A percentile compares a stretch with the other conserved stretches of the same genome.
Conservation (phyloP, 2,329 filamentous ascomycete species). For the Exserohilum rostratum region DNA sequence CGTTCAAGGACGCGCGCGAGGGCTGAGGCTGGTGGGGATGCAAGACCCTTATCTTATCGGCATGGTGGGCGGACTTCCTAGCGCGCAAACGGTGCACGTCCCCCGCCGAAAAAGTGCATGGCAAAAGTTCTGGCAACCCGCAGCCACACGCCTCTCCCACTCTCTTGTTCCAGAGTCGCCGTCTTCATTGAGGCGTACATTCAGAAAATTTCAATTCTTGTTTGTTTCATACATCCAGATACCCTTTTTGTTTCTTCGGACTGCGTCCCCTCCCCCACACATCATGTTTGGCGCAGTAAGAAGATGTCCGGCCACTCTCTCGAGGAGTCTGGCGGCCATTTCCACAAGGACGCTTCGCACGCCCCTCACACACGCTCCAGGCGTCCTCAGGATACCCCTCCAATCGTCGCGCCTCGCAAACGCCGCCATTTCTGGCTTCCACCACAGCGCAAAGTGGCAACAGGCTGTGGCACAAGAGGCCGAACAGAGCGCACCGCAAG, state of each 20-base stretch:
- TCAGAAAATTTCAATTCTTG: constrained; percentile 2
- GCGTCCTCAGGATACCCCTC: constrained; percentile 25
- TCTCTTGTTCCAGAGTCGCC: constrained; percentile 19
- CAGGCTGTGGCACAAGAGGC: constrained; percentile 37
- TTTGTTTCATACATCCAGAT: constrained; percentile 18
- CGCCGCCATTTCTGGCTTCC: constrained; percentile 41
- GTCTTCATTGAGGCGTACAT: constrained; percentile 15
- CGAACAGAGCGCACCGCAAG: constrained; percentile 19
- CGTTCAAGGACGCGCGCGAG: not conserved
- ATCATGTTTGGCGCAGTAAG: constrained; percentile 53
- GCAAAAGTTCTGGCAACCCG: constrained; percentile 19
- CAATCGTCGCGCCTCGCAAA: constrained; percentile 25
- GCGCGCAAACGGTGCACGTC: constrained; percentile 23
- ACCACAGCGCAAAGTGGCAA: constrained; percentile 49
- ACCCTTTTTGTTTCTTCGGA: constrained; percentile 14
- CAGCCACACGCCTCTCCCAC: constrained; percentile 12
- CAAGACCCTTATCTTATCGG: constrained; percentile 26
- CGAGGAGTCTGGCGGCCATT: constrained; percentile 37
- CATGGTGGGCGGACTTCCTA: constrained; percentile 16
- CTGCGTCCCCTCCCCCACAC: constrained; percentile 20
- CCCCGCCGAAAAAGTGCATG: constrained; percentile 34
- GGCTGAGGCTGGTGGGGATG: not conserved
- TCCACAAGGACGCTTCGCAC: constrained; percentile 35
- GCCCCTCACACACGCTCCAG: constrained; percentile 27
- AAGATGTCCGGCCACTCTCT: constrained; percentile 49